Base-by-base conservation (phyloP, 768 basidiomycete genomes). In the Leucocoprinus leucothites region DNA sequence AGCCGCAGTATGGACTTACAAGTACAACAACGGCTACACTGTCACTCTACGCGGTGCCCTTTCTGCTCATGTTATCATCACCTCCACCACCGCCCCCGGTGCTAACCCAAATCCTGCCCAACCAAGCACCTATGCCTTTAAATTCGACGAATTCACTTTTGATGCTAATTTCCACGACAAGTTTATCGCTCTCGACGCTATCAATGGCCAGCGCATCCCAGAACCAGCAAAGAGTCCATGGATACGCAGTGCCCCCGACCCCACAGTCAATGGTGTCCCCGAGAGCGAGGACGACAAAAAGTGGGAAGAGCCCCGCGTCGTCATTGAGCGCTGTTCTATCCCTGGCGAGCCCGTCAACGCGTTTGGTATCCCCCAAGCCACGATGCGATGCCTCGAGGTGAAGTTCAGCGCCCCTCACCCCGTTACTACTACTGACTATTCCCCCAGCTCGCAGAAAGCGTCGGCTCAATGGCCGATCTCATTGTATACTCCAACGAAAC, bases 351-450 rank as follows among this genome's bases (percentile, higher is more conserved):
- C 91, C 8, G 88, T 93, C 49, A 92, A 92, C 63, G 88, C 87
- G 19, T 93, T 92, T 70, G 91, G 91, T 3, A 90, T 93, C 51
- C 89, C 91, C 5, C 89, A 92, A 65, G 89, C 89, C 2, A 91
- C 91, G 16, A 92, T 92, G 91, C 78, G 91, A 51, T 91, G 89
- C 78, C 72, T 93, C 34, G 91, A 93, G 79, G 87, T 87, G 78
- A 66, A 24, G 2, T 16, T 14, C 47, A 31, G 13, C 34, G 48
- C 19, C 31, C 58, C 21, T 21, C 16, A 48, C 41, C 24, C 51
- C 22, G 21, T 25, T n/a, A n/a, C n/a, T n/a, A n/a, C 55, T 21
- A 38, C 46, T 41, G n/a, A 34, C 35, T 41, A 19, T 28, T 54
- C n/a, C n/a, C 59, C 16, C 61, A 88, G 85, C 76, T 93, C 49